phyloP scores from a whole-genome alignment of 192 early-diverging fungal genomes.

The Spinellus fusiger region DNA sequence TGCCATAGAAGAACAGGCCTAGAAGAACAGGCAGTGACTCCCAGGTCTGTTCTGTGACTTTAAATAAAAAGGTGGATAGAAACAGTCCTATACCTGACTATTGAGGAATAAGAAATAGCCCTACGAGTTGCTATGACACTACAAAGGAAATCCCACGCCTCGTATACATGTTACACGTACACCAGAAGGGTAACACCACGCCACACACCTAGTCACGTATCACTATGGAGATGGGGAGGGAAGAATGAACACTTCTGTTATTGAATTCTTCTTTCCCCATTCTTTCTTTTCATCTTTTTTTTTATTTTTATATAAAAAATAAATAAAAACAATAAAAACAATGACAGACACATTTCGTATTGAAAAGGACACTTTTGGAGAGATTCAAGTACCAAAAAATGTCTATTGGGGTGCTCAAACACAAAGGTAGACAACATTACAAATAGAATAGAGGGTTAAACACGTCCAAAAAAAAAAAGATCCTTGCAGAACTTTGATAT shows the following conservation, averaged over 20 bases:
- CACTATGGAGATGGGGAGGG: slow-evolving; percentile 30
- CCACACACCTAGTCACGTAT: too few species aligned
- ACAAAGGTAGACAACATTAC: slow-evolving; percentile 55
- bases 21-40: slow-evolving; percentile 29
- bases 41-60: too few species aligned
- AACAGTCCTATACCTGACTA: too few species aligned
- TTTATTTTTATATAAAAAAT: slow-evolving; percentile 1
- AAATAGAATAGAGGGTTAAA: background rate
- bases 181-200: too few species aligned
- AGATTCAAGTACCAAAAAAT: slow-evolving; percentile 87
- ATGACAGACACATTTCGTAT: slow-evolving; percentile 30
- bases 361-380: slow-evolving; percentile 88
- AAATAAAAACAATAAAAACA: too few species aligned
- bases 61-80: too few species aligned
- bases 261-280: background rate
- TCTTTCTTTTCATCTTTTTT: slow-evolving; percentile 7
- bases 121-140: too few species aligned
- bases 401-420: slow-evolving; percentile 97
- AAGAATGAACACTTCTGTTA: background rate
- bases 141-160: too few species aligned
- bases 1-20: too few species aligned
- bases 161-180: too few species aligned
- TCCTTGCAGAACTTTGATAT: slow-evolving; percentile 96
- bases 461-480: slow-evolving; percentile 22
- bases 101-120: too few species aligned